These are phyloP conservation scores for Oryza glaberrima DNA, from an alignment of 176 grass and related monocot species.

Conservation along the genomic window DNA sequence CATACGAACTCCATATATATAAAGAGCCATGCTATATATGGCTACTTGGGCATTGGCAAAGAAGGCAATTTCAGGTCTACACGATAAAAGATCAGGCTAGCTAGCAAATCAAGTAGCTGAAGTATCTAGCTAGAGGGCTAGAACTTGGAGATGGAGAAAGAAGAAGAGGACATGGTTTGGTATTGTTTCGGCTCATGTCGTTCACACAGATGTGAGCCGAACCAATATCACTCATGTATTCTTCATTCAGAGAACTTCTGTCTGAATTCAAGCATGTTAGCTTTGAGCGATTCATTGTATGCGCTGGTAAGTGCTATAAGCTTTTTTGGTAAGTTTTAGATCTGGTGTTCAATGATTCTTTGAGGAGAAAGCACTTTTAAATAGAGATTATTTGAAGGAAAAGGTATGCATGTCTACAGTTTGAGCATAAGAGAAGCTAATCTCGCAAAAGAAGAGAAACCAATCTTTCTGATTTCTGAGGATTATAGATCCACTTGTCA, in stretches of 20 bases:
- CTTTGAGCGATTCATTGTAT: not conserved
- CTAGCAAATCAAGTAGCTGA: not conserved
- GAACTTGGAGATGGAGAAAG: not conserved
- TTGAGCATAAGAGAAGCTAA: not conserved
- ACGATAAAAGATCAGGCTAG: not conserved
- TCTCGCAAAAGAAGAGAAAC: not conserved
- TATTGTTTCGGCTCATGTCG: constrained; percentile 69
- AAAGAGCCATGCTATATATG: constrained; percentile 30
- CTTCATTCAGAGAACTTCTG: constrained; percentile 46
- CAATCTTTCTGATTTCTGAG: not conserved
- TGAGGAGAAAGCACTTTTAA: not conserved
- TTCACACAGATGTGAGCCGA: constrained; percentile 54
- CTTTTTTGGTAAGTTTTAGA: not conserved
- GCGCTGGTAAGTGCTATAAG: not conserved
- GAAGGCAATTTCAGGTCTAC: constrained; percentile 26
- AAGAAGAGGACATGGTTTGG: constrained; percentile 67
- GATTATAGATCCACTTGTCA: not conserved
- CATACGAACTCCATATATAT: constrained; percentile 33
- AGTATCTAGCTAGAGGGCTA: not conserved
- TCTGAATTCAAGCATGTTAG: not conserved
- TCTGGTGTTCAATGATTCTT: constrained; percentile 21
- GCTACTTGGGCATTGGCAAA: constrained; percentile 6
- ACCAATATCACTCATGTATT: constrained; percentile 79
- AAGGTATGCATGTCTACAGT: not conserved
- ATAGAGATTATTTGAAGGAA: not conserved